These are phyloP conservation scores for Emericellopsis atlantica DNA, from an alignment of 2,329 filamentous ascomycete species.

Conservation along the genomic window DNA sequence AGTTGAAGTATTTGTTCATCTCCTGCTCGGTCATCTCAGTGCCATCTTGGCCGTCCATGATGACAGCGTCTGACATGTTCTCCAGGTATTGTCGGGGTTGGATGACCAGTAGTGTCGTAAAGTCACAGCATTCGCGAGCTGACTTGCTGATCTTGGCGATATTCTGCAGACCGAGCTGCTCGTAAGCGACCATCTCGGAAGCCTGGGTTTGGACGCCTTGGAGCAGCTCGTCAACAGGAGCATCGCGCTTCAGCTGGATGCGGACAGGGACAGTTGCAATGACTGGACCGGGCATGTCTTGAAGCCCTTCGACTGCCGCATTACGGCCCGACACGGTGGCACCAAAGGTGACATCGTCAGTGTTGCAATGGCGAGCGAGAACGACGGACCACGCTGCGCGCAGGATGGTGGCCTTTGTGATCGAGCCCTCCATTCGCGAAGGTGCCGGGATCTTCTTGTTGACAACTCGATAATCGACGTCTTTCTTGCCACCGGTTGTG, in stretches of 20 bases:
- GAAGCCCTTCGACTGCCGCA: slow-evolving; percentile 3
- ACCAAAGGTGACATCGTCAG: slow-evolving; percentile 12
- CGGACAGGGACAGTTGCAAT: slow-evolving; percentile 6
- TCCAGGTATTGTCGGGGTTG: slow-evolving; percentile 1
- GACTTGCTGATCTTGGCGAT: slow-evolving; percentile 5
- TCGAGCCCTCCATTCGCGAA: not conserved
- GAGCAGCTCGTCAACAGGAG: slow-evolving; percentile 2
- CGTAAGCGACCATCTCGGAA: slow-evolving; percentile 7
- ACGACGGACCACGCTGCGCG: slow-evolving; percentile 3
- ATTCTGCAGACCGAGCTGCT: slow-evolving; percentile 8
- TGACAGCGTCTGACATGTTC: slow-evolving; percentile 6
- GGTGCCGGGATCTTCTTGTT: not conserved
- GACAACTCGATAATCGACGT: not conserved
- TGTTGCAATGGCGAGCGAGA: slow-evolving; percentile 6
- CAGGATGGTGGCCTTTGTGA: slow-evolving; percentile 2
- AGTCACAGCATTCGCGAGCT: not conserved
- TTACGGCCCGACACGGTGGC: slow-evolving; percentile 10
- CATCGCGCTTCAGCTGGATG: slow-evolving; percentile 1
- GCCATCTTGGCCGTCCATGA: not conserved
- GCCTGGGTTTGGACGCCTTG: slow-evolving; percentile 5
- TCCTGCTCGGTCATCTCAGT: slow-evolving; percentile 21
- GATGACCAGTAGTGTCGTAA: slow-evolving; percentile 1
- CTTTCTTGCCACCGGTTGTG: not conserved
- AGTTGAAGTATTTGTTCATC: slow-evolving; percentile 7
- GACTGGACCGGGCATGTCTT: slow-evolving; percentile 5